Conservation (phyloP, 2,329 filamentous ascomycete species). For the Calonectria naviculata region DNA sequence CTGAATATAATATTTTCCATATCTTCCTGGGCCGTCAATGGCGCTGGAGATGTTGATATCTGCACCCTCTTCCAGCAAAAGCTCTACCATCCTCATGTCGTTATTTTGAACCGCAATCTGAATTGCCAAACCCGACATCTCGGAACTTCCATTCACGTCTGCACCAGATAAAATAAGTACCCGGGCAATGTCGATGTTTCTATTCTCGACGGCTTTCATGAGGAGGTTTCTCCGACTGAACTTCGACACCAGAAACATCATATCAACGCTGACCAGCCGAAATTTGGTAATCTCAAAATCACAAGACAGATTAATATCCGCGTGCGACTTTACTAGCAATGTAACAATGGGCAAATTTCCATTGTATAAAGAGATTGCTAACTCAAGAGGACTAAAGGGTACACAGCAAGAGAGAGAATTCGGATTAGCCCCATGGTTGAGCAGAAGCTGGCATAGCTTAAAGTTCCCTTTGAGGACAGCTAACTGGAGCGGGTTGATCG, state of each 20-base stretch:
- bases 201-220: background rate
- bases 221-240: background rate
- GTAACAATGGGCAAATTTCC: background rate
- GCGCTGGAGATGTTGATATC: background rate
- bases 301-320: background rate
- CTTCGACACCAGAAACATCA: too few species aligned
- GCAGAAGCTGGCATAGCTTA: background rate
- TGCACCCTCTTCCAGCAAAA: background rate
- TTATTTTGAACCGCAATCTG: background rate
- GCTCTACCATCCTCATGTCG: background rate
- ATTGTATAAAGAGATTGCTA: background rate
- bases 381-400: slow-evolving; percentile 1
- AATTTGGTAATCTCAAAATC: background rate
- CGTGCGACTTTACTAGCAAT: background rate
- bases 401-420: background rate
- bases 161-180: background rate
- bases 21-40: background rate
- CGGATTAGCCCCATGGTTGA: background rate
- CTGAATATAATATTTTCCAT: background rate
- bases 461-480: background rate
- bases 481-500: background rate
- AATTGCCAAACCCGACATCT: background rate
- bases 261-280: background rate
- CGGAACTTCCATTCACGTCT: background rate
- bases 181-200: slow-evolving; percentile 1